A percentile compares a stretch with the other conserved stretches of the same genome.
These are phyloP conservation scores for Amylostereum areolatum DNA, from an alignment of 1,284 basidiomycete species.

Conservation along the genomic window DNA sequence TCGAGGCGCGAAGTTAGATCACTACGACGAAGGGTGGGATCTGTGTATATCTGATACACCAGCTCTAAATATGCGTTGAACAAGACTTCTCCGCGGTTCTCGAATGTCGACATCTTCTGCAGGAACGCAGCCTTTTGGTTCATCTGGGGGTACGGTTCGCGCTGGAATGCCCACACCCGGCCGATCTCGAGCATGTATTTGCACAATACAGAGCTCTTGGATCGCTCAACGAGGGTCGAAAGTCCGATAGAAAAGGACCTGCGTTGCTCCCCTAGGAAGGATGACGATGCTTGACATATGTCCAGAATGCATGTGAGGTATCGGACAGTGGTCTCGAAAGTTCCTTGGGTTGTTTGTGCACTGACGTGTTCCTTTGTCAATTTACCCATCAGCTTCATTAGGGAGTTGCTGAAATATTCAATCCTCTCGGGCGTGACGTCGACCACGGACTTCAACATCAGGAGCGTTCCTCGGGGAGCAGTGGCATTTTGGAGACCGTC, in stretches of 20 bases:
- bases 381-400: constrained; percentile 85
- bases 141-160: constrained; percentile 84
- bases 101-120: constrained; percentile 88
- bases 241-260: constrained; percentile 72
- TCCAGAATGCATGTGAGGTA: constrained; percentile 65
- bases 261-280: constrained; percentile 65
- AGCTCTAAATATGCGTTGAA: constrained; percentile 86
- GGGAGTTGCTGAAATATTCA: constrained; percentile 70
- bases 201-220: constrained; percentile 79
- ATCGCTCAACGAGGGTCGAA: constrained; percentile 86
- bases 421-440: constrained; percentile 80
- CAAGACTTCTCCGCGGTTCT: constrained; percentile 69
- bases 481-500: constrained; percentile 77
- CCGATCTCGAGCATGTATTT: constrained; percentile 85
- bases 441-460: constrained; percentile 89
- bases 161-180: constrained; percentile 84
- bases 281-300: constrained; percentile 62
- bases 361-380: constrained; percentile 84
- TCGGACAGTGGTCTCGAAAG: constrained; percentile 55
- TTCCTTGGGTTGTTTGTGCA: constrained; percentile 31
- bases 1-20: constrained; percentile 94
- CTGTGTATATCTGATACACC: constrained; percentile 93
- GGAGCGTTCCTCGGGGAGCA: constrained; percentile 75
- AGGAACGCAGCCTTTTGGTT: constrained; percentile 94
- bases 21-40: constrained; percentile 80